These are phyloP conservation scores for Candida ortonii DNA, from an alignment of 805 yeast species.

Conservation along the genomic window DNA sequence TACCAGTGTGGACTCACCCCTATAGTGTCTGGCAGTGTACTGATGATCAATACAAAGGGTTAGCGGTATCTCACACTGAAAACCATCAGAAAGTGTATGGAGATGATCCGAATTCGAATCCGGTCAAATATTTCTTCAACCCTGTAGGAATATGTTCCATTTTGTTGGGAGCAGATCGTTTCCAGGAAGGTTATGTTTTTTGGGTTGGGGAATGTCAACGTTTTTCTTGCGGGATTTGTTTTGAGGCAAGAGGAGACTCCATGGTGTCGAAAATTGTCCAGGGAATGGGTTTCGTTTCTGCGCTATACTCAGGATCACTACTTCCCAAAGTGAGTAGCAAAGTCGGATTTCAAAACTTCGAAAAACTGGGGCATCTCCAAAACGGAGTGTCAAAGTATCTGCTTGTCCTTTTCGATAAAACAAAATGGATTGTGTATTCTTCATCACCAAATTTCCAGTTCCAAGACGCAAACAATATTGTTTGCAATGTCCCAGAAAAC, in stretches of 20 bases:
- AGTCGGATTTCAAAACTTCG: constrained; percentile 60
- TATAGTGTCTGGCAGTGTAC: constrained; percentile 66
- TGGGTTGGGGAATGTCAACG: constrained; percentile 32
- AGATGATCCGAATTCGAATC: constrained; percentile 49
- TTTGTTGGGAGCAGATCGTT: constrained; percentile 46
- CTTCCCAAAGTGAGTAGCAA: constrained; percentile 55
- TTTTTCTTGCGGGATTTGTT: constrained; percentile 33
- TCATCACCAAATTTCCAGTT: constrained; percentile 21
- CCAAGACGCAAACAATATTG: constrained; percentile 30
- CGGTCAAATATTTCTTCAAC: constrained; percentile 52
- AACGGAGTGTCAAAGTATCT: constrained; percentile 51
- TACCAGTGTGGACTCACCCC: constrained; percentile 81
- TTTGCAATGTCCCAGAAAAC: constrained; percentile 35
- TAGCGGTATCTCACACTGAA: constrained; percentile 65
- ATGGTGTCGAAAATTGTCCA: constrained; percentile 58
- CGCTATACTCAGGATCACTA: constrained; percentile 47
- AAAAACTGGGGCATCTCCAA: constrained; percentile 36
- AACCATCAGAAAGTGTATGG: constrained; percentile 65
- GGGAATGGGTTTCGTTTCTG: constrained; percentile 81
- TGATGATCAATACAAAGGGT: constrained; percentile 44
- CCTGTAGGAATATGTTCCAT: constrained; percentile 69
- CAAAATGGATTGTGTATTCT: constrained; percentile 63
- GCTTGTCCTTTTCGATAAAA: constrained; percentile 51
- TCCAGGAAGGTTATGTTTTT: constrained; percentile 27
- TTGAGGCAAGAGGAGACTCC: constrained; percentile 33